Evolutionary conservation across 2,329 filamentous ascomycete species (phyloP), one percentile per base, ranked within the genome.

Genomic region (Magnaporthiopsis rhizophila): DNA sequence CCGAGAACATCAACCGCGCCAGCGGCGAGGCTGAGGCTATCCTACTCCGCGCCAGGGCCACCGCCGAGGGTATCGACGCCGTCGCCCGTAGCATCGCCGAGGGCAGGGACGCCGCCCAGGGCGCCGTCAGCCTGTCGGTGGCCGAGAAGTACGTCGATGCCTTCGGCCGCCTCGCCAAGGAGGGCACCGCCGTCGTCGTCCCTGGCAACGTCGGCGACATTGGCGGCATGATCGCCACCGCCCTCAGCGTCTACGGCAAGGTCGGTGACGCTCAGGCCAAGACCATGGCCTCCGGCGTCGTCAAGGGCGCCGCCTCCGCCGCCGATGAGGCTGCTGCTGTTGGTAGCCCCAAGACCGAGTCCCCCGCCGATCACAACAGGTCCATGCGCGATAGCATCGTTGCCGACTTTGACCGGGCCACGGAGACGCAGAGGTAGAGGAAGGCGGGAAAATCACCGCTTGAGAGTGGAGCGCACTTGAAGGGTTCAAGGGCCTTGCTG

Each of bases 161-260:
- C 4, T 99, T 98, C 73, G 89, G 85, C 69, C 91, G 93, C 74
- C 81, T 99, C 70, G 95, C 95, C 62, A 95, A 94, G 79, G 93
- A 99, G 80, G 92, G 95, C 71, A 99, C 95, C 3, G 91, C 92
- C 5, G 89, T 99, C 34, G 92, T 99, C 26, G 93, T 99, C 18
- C 95, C 95, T 0, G 95, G 95, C 13, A 98, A 99, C 72, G 92
- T 99, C 53, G 95, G 95, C 66, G 95, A 99, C 74, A 93, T 99
- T 70, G 89, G 92, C 64, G 87, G 91, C 69, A 97, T 99, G 93
- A 98, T 99, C 75, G 93, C 95, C 56, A 96, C 91, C 24, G 95
- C 93, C 2, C 88, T 99, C 82, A 90, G 92, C 64, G 93, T 99
- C 24, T 99, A 97, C 75, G 92, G 94, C 65, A 97, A 96, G 75